Evolutionary conservation across 2,329 filamentous ascomycete genomes (phyloP), one percentile per base, ranked within the genome.

Genomic region (Dactylellina haptotyla): DNA sequence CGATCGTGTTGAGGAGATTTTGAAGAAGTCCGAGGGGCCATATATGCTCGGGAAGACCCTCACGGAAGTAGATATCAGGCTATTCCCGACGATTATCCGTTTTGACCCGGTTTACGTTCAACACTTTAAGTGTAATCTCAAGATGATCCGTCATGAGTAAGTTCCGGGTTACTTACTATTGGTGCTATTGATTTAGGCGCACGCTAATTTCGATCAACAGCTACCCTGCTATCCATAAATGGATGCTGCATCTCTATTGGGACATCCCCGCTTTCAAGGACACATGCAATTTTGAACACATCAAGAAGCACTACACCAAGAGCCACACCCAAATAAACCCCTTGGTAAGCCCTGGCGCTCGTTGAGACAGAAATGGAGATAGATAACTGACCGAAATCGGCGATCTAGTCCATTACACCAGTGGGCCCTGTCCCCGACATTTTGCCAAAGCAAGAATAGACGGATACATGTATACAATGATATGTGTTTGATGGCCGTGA

Each of bases 241-340:
- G 93, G 93, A 81, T 97, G 82, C 85, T 91, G 63, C 86, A 89
- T 79, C 82, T 96, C 77, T 97, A 97, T 83, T 97, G 93, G 93
- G 89, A 89, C 77, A 80, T 88, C 23, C 84, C 88, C 0, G 92
- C 92, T 1, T 97, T 96, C 83, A 83, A 84, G 75, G 87, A 90
- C 57, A 95, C 93, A 74, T 96, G 93, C 20, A 87, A 97, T 81
- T 97, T 96, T 80, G 87, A 96, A 81, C 95, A 99, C 82, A 98
- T 98, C 83, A 97, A 96, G 87, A 63, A 76, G 69, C 77, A 78
- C 39, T 78, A 78, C 41, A 78, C 86, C 72, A 83, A 84, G 77
- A 87, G 85, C 76, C 86, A 88, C 78, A 84, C 84, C 8, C 85
- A 90, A 82, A 89, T 90, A 79, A 90, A 90, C 81, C 88, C 87